Evolutionary conservation across 2,329 filamentous ascomycete genomes (phyloP), one percentile per base, ranked within the genome.

Genomic region (Ascocoryne sarcoides): DNA sequence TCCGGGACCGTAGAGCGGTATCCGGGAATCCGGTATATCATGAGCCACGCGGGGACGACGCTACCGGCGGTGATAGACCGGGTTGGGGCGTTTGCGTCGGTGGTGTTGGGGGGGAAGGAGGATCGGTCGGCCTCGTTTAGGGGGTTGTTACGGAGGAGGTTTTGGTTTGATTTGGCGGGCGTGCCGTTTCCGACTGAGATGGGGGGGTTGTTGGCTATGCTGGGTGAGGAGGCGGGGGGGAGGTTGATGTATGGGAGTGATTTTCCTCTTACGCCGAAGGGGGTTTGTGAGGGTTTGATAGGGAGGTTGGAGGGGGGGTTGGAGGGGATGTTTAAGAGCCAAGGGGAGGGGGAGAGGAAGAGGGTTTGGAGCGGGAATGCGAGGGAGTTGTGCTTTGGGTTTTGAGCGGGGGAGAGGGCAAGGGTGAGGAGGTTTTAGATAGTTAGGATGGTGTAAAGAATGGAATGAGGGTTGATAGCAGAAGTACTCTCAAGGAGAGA

Each of bases 81-180:
- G 0, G 65, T 69, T 45, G 37, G 33, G 7, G 34, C 32, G 9
- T 43, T 40, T 23, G 31, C 17, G 9, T 16, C 39, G 7, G 14
- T 35, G 5, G 14, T 35, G 5, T 7, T 43, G 4, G 5, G 29
- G 7, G 35, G 32, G 10, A 31, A n/a, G 7, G 19, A 20, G 10
- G 32, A 39, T 20, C 10, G 23, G n/a, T 31, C 23, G 4, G 34
- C 76, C 64, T 9, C 74, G 62, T 36, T 71, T 65, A 29, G 73
- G 59, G 5, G 49, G 39, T 4, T 46, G 54, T 36, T 58, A 17
- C 44, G 42, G 14, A 56, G 51, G 14, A 65, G 66, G 20, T 70
- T 73, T 44, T 75, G 65, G 52, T 72, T 73, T 43, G 71, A 75
- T 49, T 51, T 73, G 21, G 70, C 70, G 0, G 71, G 70, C 0